Evolutionary conservation across 1,284 basidiomycete genomes (phyloP), one percentile per base, ranked within the genome.

Genomic region (Schizopora paradoxa): DNA sequence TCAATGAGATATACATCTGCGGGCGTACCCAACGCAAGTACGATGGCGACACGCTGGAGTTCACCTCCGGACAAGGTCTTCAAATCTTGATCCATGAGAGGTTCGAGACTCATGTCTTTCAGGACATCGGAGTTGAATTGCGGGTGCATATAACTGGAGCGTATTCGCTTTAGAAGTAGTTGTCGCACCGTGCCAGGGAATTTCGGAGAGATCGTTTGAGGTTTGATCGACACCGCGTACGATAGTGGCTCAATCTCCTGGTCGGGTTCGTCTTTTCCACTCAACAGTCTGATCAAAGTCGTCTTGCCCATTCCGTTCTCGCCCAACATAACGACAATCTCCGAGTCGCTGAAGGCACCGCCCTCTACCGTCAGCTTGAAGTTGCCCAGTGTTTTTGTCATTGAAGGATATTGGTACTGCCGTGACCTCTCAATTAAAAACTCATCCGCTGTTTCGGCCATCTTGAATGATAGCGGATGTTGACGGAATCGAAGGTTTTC

Each of bases 251-350:
- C 85, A 25, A 80, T 77, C 64, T 85, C 83, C 51, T 78, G 66
- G 68, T 98, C 94, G 6, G 94, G 92, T 18, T 76, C 79, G 54
- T 92, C 82, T n/a, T n/a, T n/a, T 40, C 93, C 94, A 6, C 91
- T 91, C 45, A 98, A 75, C 44, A 98, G 71, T 53, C 92, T 86
- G 49, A 98, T 90, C 62, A 98, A 90, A 0, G 93, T 98, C 39
- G 94, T 96, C 76, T 98, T 98, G 37, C 93, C 93, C 7, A 91
- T 98, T 45, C 93, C 93, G 66, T 98, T 98, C 75, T 98, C 93
- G 51, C 93, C 93, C 27, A 97, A 72, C 83, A 97, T 89, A 62
- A 98, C 93, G 55, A 97, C 91, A 62, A 97, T 97, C 64, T 98
- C 93, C 1, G 91, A 95, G 63, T 97, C 92, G 13, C 91, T 91